Evolutionary conservation across 1,284 basidiomycete genomes (phyloP).

Genomic region (Irpex sp.): DNA sequence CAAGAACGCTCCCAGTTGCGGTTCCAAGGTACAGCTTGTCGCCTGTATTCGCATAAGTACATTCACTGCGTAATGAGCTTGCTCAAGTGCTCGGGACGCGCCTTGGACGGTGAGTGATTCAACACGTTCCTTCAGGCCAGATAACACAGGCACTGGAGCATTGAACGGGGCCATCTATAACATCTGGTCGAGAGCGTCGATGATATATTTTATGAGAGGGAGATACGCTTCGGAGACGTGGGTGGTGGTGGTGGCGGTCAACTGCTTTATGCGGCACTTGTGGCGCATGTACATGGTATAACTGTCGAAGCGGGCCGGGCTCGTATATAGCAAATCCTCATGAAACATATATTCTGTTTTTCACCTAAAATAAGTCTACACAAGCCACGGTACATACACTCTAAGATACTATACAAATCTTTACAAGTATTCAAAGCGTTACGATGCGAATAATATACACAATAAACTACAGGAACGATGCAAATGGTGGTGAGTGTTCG

Average conservation of each 20-base stretch:
- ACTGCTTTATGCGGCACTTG: neutral
- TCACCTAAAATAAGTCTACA: neutral
- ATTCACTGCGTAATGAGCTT: neutral
- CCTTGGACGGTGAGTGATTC: conserved; percentile 54
- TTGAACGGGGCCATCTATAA: conserved; percentile 41
- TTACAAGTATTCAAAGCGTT: neutral
- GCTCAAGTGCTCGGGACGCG: conserved; percentile 12
- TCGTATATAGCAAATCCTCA: neutral
- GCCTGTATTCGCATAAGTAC: conserved; percentile 38
- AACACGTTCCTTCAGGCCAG: conserved; percentile 44
- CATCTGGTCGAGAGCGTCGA: neutral
- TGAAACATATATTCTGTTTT: neutral
- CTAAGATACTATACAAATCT: neutral
- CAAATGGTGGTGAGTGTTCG: neutral
- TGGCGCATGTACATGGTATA: neutral
- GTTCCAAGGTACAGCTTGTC: conserved; percentile 79
- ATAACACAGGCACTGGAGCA: conserved; percentile 34
- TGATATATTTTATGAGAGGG: neutral
- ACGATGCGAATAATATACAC: neutral
- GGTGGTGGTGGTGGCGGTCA: neutral
- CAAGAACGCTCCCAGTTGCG: conserved; percentile 63
- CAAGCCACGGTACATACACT: neutral
- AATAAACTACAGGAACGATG: conserved; percentile 2
- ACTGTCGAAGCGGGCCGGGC: neutral
- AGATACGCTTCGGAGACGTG: neutral